Conservation (phyloP, 108 stramenopile species). For the Nitzschia inconspicua region DNA sequence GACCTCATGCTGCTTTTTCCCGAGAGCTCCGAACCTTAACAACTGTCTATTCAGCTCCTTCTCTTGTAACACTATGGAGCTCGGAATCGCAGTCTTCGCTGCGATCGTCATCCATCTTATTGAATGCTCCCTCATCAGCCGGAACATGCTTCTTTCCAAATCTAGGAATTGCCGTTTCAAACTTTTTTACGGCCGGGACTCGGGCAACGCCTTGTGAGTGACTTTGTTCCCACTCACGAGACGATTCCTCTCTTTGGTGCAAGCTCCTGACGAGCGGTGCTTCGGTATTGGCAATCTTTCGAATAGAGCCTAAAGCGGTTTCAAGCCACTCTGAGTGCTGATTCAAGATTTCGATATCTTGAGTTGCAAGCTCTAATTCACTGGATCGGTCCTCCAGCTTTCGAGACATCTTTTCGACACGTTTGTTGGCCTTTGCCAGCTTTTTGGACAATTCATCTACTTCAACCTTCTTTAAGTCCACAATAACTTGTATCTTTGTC, state of each 20-base stretch:
- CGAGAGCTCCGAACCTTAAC: too few species aligned
- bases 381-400: background rate
- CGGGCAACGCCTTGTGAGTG: too few species aligned
- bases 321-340: constrained; percentile 10
- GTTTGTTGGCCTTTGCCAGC: background rate
- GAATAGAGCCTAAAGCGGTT: background rate
- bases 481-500: background rate
- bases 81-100: background rate
- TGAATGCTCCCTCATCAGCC: background rate
- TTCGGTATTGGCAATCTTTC: background rate
- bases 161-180: background rate
- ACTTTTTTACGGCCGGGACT: too few species aligned
- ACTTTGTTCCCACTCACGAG: too few species aligned
- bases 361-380: background rate
- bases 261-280: background rate
- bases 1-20: too few species aligned
- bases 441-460: background rate
- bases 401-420: background rate
- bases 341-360: constrained; percentile 7
- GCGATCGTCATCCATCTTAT: background rate
- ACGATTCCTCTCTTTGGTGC: background rate
- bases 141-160: background rate
- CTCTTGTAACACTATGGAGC: too few species aligned
- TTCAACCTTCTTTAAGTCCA: constrained; percentile 1
- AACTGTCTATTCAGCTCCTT: too few species aligned